Conservation (phyloP, 1,139 yeast genomes). For the Blastobotrys niveus region DNA sequence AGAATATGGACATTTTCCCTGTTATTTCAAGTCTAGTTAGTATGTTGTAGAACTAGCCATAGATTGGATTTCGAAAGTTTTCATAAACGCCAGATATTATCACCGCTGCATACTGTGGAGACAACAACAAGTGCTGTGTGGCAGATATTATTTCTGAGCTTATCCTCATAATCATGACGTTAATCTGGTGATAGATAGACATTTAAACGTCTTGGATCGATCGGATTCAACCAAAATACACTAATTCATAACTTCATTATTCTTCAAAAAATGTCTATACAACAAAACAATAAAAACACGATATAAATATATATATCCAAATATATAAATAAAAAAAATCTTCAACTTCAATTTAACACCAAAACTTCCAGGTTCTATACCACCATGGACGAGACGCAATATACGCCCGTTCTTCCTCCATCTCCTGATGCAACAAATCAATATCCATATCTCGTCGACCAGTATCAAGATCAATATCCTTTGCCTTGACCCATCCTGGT, state of each 20-base stretch:
- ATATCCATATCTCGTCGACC: conserved; percentile 53
- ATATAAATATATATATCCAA: neutral
- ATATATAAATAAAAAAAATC: conserved; percentile 1
- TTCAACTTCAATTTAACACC: conserved; percentile 15
- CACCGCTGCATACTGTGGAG: no score
- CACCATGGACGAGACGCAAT: conserved; percentile 34
- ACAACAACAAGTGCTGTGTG: neutral
- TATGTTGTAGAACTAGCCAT: no score
- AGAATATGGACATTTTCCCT: no score
- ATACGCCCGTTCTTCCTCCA: conserved; percentile 43
- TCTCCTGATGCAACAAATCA: conserved; percentile 47
- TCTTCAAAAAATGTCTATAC: neutral
- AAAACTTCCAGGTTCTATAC: conserved; percentile 34
- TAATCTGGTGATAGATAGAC: neutral
- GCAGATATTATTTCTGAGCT: no score
- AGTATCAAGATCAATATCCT: conserved; percentile 51
- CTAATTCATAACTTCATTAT: neutral
- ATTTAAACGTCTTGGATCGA: neutral
- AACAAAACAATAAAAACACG: neutral
- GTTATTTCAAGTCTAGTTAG: no score
- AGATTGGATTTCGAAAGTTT: no score
- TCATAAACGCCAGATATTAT: no score
- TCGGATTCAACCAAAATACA: neutral
- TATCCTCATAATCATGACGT: neutral
- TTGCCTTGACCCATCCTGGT: conserved; percentile 34